These are phyloP conservation scores for Salix suchowensis DNA, from an alignment of 345 rosid species.

Conservation along the genomic window DNA sequence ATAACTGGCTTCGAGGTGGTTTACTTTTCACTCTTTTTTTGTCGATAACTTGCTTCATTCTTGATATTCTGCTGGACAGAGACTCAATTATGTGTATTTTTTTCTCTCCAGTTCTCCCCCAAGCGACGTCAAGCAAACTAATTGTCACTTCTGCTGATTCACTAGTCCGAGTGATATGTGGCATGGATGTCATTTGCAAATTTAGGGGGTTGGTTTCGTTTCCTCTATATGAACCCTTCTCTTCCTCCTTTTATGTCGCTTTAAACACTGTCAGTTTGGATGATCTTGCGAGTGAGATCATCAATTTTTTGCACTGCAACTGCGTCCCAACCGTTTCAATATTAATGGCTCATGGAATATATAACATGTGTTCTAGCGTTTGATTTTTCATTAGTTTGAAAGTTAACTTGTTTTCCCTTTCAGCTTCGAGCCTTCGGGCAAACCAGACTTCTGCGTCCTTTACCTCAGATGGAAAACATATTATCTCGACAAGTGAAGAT, in stretches of 20 bases:
- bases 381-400: neutral
- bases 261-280: neutral
- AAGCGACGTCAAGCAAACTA: conserved; percentile 52
- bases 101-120: conserved; percentile 50
- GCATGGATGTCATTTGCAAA: conserved; percentile 51
- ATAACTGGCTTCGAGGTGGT: conserved; percentile 70
- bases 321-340: neutral
- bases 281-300: neutral
- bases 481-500: conserved; percentile 61
- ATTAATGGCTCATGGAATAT: neutral
- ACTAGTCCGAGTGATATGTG: conserved; percentile 43
- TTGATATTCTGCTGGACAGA: conserved; percentile 1
- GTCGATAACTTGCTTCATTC: neutral
- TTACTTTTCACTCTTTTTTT: neutral
- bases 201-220: conserved; percentile 46
- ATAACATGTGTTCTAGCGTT: neutral
- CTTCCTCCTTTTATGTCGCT: neutral
- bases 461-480: conserved; percentile 69
- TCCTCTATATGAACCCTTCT: neutral
- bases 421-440: conserved; percentile 50
- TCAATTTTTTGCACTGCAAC: neutral
- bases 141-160: conserved; percentile 79
- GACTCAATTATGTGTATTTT: conserved; percentile 8
- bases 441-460: conserved; percentile 58
- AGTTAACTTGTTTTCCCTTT: conserved; percentile 4